Base-by-base conservation (phyloP, 2,329 filamentous ascomycete genomes). In the Exserohilum rostratum region DNA sequence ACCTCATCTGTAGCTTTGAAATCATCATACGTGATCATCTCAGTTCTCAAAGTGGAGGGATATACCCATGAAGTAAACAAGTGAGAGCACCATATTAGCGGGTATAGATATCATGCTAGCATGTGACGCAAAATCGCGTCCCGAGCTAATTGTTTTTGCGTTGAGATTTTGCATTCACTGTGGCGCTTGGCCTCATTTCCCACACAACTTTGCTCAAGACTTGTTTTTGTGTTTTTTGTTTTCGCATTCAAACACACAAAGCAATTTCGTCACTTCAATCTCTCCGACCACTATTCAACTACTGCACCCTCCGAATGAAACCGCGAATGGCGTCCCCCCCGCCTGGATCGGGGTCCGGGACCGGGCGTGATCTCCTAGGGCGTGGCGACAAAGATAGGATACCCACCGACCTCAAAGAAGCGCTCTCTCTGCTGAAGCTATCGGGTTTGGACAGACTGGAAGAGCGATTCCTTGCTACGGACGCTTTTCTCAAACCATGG, bases 401-500 rank as follows among this genome's bases (percentile, higher is more conserved):
- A n/a, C 37, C 60, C 13, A 50, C 52, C 1, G 60, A 64, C 11
- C 53, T 71, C n/a, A 60, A 53, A 33, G 50, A 39, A 17, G 66
- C 72, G 1, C 64, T 75, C 7, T n/a, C 57, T 1, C 61, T 68
- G 3, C 62, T 74, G 15, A 20, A 62, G 2, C 44, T 73, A 9
- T 46, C 49, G 3, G 55, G 50, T 18, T 46, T 70, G 7, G 52
- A 63, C 7, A 66, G 44, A 1, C 60, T 75, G 10, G 68, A 75
- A 37, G 54, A 68, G 38, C 60, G 60, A 17, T 63, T 74, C n/a
- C 66, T 75, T 18, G 53, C 49, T 2, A 62, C 52, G 1, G 60
- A 65, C 13, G 68, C 68, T 0, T 75, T 75, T 25, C 62, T 74
- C 18, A 53, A 47, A 12, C 71, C 72, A 13, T 75, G 71, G 71